Conservation (phyloP, 495 filamentous ascomycete genomes). For the Penicillium simplicissimum region DNA sequence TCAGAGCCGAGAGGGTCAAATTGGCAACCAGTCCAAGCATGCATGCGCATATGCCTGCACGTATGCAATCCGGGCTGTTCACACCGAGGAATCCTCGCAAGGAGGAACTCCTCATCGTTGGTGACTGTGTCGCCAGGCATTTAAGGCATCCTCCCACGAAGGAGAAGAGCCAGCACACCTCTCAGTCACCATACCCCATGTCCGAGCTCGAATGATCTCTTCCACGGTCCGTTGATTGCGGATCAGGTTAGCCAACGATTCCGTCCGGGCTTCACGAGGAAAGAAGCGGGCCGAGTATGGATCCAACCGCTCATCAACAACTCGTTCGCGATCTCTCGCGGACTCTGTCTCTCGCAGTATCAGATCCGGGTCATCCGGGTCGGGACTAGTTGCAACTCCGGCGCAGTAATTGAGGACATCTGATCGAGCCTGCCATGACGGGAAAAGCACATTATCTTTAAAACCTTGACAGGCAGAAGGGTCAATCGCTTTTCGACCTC, state of each 20-base stretch:
- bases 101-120: slow-evolving; percentile 18
- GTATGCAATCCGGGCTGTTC: background rate
- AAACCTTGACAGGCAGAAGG: slow-evolving; percentile 65
- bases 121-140: slow-evolving; percentile 56
- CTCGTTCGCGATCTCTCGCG: slow-evolving; percentile 66
- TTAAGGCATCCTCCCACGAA: slow-evolving; percentile 63
- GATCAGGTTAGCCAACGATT: slow-evolving; percentile 73
- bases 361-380: slow-evolving; percentile 84
- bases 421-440: slow-evolving; percentile 82
- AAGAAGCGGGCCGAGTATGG: slow-evolving; percentile 88
- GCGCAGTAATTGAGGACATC: slow-evolving; percentile 90
- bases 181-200: slow-evolving; percentile 79
- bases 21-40: slow-evolving; percentile 11
- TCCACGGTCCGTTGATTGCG: slow-evolving; percentile 87
- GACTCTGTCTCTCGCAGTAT: slow-evolving; percentile 69
- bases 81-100: background rate
- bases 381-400: slow-evolving; percentile 80
- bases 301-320: slow-evolving; percentile 88
- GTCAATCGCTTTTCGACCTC: slow-evolving; percentile 52
- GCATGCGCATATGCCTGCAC: background rate
- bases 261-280: slow-evolving; percentile 79
- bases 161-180: slow-evolving; percentile 64
- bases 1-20: slow-evolving; percentile 1
- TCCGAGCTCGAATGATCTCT: slow-evolving; percentile 78
- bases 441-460: slow-evolving; percentile 78